These are phyloP conservation scores for Cocos nucifera DNA, from an alignment of 176 grass and related monocot species.

Conservation along the genomic window DNA sequence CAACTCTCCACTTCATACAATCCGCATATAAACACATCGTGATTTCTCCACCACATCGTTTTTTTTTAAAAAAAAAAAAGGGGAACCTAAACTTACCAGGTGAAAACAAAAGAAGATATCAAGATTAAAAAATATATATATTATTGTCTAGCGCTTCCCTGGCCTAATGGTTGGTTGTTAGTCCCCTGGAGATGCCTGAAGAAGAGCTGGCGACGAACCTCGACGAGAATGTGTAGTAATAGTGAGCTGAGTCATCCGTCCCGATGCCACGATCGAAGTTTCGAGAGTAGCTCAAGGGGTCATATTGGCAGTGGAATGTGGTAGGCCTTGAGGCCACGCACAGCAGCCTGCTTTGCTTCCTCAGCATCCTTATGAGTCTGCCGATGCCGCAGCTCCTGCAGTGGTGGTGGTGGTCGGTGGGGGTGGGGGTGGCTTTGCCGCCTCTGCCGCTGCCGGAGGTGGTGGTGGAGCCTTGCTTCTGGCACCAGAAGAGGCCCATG, in stretches of 20 bases:
- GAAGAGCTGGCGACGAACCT: conserved; percentile 42
- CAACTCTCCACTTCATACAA: too few relatives aligned
- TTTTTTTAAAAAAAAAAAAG: too few relatives aligned
- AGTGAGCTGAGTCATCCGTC: conserved; percentile 26
- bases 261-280: conserved; percentile 73
- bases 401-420: background rate
- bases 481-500: too few relatives aligned
- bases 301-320: conserved; percentile 52
- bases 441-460: too few relatives aligned
- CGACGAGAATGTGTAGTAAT: conserved; percentile 62
- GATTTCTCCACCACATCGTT: too few relatives aligned
- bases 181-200: background rate
- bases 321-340: conserved; percentile 23
- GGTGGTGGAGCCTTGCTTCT: background rate
- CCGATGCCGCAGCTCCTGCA: conserved; percentile 44
- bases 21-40: too few relatives aligned
- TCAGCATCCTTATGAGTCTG: conserved; percentile 57
- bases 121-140: too few relatives aligned
- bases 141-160: too few relatives aligned
- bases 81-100: too few relatives aligned
- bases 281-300: conserved; percentile 74
- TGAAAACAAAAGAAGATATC: too few relatives aligned
- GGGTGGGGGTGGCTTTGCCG: too few relatives aligned
- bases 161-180: too few relatives aligned
- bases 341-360: conserved; percentile 61